Base-by-base conservation (phyloP, 2,329 filamentous ascomycete genomes). In the Penicillium sp. region DNA sequence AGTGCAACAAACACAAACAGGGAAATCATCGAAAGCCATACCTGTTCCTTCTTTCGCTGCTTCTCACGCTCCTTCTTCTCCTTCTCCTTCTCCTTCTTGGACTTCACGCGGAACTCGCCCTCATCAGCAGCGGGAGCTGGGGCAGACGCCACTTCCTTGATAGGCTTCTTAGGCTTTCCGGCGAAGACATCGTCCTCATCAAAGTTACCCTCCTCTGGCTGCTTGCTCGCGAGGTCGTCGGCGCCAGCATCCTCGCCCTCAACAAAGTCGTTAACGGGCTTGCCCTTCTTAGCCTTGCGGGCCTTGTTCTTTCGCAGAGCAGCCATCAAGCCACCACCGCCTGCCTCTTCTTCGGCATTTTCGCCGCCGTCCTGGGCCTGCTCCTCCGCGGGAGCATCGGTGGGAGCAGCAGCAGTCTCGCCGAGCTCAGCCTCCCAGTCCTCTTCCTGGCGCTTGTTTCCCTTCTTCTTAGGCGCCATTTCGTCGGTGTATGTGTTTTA, bases 61-160 rank as follows among this genome's bases (percentile, higher is more conserved):
- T 99, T 99, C 83, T 99, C 95, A 64, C 92, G 89, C 83, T 99
- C 95, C 82, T 97, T 99, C 86, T 94, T 98, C 74, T 94, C 85
- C 80, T 92, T 96, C 79, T 99, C 95, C 83, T 99, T 99, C 82
- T 99, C 93, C 61, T 96, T 95, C 86, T 98, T 99, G 42, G 92
- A 96, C 81, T 98, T 88, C 53, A 98, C 85, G 59, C 88, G 86
- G 49, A 89, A 89, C 4, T 83, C 84, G 12, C 80, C 83, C 19
- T 83, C 84, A 22, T 83, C 84, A 2, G 82, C 66, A 37, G 68
- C 73, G 12, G 79, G 77, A 55, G 81, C 73, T 15, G 79, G 77
- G 53, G 81, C 78, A 65, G 82, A 83, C 76, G 88, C 88, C 10
- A 60, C 65, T 35, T 68, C 65, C 69, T 75, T 76, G 58, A 70